A percentile compares a stretch with the other conserved stretches of the same genome.
Evolutionary conservation across 2,329 filamentous ascomycete species (phyloP).

Genomic region (Fusarium concolor): DNA sequence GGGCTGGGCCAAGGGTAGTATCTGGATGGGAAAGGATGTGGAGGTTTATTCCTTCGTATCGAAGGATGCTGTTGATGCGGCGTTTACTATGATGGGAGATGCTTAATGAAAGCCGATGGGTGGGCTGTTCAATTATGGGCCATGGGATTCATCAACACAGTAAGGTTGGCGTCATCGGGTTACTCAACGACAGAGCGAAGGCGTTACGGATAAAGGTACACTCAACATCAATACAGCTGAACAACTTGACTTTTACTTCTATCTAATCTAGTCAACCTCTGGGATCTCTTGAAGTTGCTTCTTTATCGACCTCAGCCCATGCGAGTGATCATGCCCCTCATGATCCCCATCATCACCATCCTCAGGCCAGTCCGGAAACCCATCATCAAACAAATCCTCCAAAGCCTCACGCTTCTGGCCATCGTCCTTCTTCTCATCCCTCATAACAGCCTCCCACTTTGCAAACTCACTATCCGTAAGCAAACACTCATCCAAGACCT

Average conservation of each 20-base stretch:
- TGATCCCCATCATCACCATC: conserved; percentile 55
- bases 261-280: conserved; percentile 18
- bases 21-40: conserved; percentile 40
- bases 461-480: conserved; percentile 69
- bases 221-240: background rate
- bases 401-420: conserved; percentile 60
- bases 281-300: conserved; percentile 34
- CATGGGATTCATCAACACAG: background rate
- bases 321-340: conserved; percentile 42
- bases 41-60: conserved; percentile 42
- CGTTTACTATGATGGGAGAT: conserved; percentile 40
- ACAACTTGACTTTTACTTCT: background rate
- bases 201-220: background rate
- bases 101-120: background rate
- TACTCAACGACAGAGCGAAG: fast-evolving
- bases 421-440: conserved; percentile 50
- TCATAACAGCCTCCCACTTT: conserved; percentile 66
- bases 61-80: conserved; percentile 30
- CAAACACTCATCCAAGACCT: conserved; percentile 69
- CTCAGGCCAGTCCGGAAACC: conserved; percentile 67
- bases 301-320: conserved; percentile 37
- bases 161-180: fast-evolving
- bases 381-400: conserved; percentile 67
- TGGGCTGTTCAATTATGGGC: background rate
- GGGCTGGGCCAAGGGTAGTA: conserved; percentile 44